These are phyloP conservation scores for Austroboletus novae-zelandiae DNA, from an alignment of 1,284 basidiomycete genomes.

Conservation along the genomic window DNA sequence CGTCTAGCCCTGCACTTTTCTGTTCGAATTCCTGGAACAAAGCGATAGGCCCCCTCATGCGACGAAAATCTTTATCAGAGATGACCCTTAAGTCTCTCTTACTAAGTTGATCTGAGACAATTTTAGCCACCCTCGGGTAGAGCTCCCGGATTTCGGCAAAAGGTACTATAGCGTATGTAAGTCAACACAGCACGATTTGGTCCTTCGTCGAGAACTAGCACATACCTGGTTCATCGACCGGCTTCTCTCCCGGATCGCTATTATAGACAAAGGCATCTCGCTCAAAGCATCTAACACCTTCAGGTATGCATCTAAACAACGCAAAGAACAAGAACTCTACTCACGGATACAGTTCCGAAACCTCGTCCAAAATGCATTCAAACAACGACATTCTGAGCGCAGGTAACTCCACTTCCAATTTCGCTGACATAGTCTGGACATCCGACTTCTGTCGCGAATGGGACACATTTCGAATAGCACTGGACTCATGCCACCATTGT, in stretches of 20 bases:
- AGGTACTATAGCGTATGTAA: conserved; percentile 8
- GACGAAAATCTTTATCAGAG: conserved; percentile 7
- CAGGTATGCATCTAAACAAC: neutral
- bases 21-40: conserved; percentile 16
- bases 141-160: conserved; percentile 9
- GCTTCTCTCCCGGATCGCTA: neutral
- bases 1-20: conserved; percentile 2
- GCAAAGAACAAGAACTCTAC: neutral
- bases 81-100: neutral
- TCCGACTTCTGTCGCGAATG: too few species aligned
- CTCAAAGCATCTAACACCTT: conserved; percentile 15
- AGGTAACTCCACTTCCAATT: conserved; percentile 1
- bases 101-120: conserved; percentile 4
- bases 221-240: conserved; percentile 10
- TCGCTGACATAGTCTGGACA: neutral
- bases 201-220: neutral
- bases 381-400: conserved; percentile 16
- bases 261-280: conserved; percentile 9
- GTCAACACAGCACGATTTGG: neutral
- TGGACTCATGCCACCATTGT: neutral
- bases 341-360: conserved; percentile 27
- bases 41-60: conserved; percentile 23
- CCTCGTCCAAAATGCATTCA: conserved; percentile 22
- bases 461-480: neutral
- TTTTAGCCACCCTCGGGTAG: conserved; percentile 18